A percentile compares a stretch with the other conserved stretches of the same genome.
phyloP scores from a whole-genome alignment of 2,329 filamentous ascomycete species.

The Fusarium praegraminearum region DNA sequence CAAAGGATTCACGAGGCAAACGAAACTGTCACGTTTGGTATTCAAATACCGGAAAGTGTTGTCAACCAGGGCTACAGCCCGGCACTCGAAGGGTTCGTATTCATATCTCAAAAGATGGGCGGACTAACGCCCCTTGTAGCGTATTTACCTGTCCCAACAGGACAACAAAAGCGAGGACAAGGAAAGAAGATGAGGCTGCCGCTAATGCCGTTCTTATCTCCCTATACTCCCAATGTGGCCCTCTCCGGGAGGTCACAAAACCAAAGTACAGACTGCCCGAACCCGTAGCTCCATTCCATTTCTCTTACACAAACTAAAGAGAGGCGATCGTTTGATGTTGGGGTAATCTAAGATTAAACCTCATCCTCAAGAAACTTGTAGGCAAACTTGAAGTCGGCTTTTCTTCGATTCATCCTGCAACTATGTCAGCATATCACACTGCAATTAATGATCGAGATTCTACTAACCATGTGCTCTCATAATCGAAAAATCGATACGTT shows the following conservation, averaged over 20 bases:
- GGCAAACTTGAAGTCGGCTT: conserved; percentile 97
- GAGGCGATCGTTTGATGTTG: conserved; percentile 1
- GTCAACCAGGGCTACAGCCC: conserved; percentile 28
- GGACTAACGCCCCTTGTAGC: conserved; percentile 30
- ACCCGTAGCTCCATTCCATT: conserved; percentile 34
- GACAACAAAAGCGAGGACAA: conserved; percentile 27
- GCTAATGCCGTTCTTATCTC: conserved; percentile 20
- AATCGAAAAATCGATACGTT: conserved; percentile 99
- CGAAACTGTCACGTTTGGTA: background rate
- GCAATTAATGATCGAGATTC: background rate
- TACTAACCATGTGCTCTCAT: conserved; percentile 96
- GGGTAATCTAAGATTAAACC: conserved; percentile 60
- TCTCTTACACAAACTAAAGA: conserved; percentile 19
- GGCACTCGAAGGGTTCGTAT: conserved; percentile 32
- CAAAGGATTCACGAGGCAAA: conserved; percentile 6
- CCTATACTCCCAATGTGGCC: conserved; percentile 25
- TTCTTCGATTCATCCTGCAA: conserved; percentile 94
- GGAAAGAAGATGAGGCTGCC: conserved; percentile 29
- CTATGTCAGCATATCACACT: conserved; percentile 31
- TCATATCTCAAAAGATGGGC: conserved; percentile 39
- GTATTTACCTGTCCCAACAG: conserved; percentile 32
- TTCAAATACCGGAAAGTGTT: background rate
- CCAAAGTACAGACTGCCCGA: conserved; percentile 37
- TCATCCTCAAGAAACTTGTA: conserved; percentile 99
- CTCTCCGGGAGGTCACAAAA: conserved; percentile 32